These are phyloP conservation scores for Tetratostichococcus sp. DNA, from an alignment of 139 green algal genomes.

Conservation along the genomic window DNA sequence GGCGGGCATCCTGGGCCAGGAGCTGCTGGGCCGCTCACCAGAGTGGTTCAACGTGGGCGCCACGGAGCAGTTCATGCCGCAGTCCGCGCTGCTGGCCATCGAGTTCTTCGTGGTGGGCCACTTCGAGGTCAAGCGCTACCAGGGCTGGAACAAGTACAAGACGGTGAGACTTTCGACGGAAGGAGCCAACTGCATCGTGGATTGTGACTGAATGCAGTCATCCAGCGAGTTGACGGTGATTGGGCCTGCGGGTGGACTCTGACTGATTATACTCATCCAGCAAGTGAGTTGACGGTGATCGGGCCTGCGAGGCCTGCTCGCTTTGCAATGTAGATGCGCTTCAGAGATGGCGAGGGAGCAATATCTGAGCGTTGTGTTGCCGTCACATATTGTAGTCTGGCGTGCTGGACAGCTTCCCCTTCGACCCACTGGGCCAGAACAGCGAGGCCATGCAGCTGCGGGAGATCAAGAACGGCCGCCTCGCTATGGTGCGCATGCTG, in stretches of 20 bases:
- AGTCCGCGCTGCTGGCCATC: conserved; percentile 60
- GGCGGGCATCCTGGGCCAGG: conserved; percentile 69
- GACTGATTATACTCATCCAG: too few relatives aligned
- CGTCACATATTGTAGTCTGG: conserved; percentile 51
- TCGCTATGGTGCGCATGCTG: too few relatives aligned
- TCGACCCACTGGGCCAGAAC: conserved; percentile 65
- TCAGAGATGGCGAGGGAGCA: background rate
- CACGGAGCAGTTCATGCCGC: conserved; percentile 36
- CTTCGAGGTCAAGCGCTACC: conserved; percentile 84
- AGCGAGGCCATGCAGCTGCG: conserved; percentile 74
- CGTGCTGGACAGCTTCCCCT: conserved; percentile 80
- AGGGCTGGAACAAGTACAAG: conserved; percentile 75
- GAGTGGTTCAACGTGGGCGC: conserved; percentile 28
- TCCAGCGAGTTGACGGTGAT: too few relatives aligned
- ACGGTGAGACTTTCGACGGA: background rate
- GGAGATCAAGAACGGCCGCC: conserved; percentile 96
- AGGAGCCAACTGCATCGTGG: background rate
- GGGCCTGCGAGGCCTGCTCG: too few relatives aligned
- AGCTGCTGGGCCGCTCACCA: conserved; percentile 25
- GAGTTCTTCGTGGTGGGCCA: conserved; percentile 73
- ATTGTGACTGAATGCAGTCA: too few relatives aligned
- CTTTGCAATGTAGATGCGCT: background rate
- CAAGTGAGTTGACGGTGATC: too few relatives aligned
- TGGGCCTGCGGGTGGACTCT: too few relatives aligned
- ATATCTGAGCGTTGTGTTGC: background rate